A percentile compares a stretch with the other conserved stretches of the same genome.
These are phyloP conservation scores for Globisporangium megalacanthum DNA, from an alignment of 352 stramenopile genomes.

Conservation along the genomic window DNA sequence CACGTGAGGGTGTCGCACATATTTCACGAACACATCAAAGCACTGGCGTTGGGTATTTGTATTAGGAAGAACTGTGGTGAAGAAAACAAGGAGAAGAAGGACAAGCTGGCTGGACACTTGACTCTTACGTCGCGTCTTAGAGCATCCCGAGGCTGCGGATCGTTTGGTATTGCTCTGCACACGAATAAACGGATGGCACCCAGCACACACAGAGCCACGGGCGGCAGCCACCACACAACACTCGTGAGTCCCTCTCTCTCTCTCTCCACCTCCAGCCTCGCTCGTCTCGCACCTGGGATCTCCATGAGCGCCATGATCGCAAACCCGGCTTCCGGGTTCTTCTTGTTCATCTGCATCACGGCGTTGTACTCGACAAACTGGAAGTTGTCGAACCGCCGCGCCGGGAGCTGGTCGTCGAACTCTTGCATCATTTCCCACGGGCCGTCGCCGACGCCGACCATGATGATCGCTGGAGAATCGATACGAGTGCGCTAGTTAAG, in stretches of 20 bases:
- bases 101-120: not conserved
- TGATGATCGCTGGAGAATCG: constrained; percentile 30
- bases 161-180: constrained; percentile 52
- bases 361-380: constrained; percentile 74
- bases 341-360: constrained; percentile 58
- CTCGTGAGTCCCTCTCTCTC: not conserved
- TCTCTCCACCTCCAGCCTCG: too few relatives aligned
- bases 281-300: constrained; percentile 43
- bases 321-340: constrained; percentile 62
- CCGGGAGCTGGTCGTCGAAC: constrained; percentile 64
- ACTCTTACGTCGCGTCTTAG: constrained; percentile 12
- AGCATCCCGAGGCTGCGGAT: constrained; percentile 45
- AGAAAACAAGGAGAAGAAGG: too few relatives aligned
- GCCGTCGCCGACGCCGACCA: constrained; percentile 71
- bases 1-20: too few relatives aligned
- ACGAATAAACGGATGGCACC: not conserved
- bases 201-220: not conserved
- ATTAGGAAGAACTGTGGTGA: too few relatives aligned
- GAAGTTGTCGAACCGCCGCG: constrained; percentile 78
- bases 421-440: constrained; percentile 77
- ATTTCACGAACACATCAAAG: too few relatives aligned
- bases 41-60: too few relatives aligned
- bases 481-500: not conserved
- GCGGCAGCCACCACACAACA: too few relatives aligned
- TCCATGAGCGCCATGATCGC: constrained; percentile 71